Conservation (phyloP, 345 rosid species). For the Syzygium jambos region DNA sequence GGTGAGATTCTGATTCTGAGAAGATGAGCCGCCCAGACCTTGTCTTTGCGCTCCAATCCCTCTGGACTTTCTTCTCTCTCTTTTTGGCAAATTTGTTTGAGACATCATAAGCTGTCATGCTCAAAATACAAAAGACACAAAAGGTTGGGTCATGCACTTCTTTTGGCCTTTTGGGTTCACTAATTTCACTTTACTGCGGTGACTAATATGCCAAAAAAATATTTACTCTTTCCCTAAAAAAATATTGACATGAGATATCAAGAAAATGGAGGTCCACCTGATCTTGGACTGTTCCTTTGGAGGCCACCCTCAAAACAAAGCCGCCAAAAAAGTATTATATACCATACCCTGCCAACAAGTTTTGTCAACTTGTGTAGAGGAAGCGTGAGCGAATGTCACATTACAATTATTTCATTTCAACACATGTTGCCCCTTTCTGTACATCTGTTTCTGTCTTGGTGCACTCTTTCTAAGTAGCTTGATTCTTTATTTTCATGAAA, state of each 20-base stretch:
- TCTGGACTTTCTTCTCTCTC: neutral
- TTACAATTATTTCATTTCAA: neutral
- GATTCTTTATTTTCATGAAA: neutral
- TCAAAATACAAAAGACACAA: neutral
- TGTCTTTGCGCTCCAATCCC: neutral
- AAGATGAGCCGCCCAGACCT: constrained; percentile 1
- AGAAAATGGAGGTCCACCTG: neutral
- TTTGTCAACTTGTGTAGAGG: neutral
- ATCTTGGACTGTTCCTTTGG: neutral
- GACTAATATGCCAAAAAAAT: neutral
- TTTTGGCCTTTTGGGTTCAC: neutral
- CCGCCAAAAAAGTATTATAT: neutral
- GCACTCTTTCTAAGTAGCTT: neutral
- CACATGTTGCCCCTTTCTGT: neutral
- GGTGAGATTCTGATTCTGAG: neutral
- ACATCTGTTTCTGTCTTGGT: neutral
- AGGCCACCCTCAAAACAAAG: neutral
- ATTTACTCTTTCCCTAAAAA: neutral
- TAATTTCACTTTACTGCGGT: neutral
- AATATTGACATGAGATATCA: neutral
- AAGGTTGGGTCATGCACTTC: neutral
- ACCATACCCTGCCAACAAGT: neutral
- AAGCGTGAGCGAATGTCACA: neutral
- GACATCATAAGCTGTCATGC: neutral
- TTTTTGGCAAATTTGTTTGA: neutral